These are phyloP conservation scores for Silene coronaria DNA, from an alignment of 179 eudicot genomes.

Conservation along the genomic window DNA sequence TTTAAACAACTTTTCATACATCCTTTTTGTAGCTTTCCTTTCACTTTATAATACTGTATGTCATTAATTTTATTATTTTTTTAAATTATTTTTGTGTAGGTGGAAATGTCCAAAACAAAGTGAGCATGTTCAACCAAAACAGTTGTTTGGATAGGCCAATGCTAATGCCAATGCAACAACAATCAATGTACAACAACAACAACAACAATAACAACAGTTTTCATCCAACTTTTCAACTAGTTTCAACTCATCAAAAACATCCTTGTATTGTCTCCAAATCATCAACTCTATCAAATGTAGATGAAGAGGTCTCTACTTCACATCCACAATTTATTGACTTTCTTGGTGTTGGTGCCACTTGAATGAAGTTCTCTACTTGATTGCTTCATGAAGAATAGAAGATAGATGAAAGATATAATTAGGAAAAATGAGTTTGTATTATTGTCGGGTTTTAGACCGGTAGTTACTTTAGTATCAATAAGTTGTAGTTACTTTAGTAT, in stretches of 20 bases:
- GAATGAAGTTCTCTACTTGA: constrained; percentile 18
- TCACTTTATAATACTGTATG: background rate
- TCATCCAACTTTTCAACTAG: constrained; percentile 15
- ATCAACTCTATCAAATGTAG: constrained; percentile 25
- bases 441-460: too few relatives aligned
- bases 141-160: constrained; percentile 52
- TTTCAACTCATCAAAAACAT: constrained; percentile 21
- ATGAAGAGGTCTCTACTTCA: constrained; percentile 21
- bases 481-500: too few relatives aligned
- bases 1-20: background rate
- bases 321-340: constrained; percentile 68
- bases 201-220: constrained; percentile 3
- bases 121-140: constrained; percentile 36
- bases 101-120: constrained; percentile 32
- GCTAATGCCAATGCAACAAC: constrained; percentile 11
- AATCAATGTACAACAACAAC: constrained; percentile 18
- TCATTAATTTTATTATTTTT: background rate
- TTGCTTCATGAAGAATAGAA: too few relatives aligned
- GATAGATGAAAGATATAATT: too few relatives aligned
- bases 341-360: constrained; percentile 77
- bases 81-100: constrained; percentile 30
- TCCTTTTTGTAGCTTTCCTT: background rate
- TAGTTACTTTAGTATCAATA: too few relatives aligned
- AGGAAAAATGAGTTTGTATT: too few relatives aligned
- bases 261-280: constrained; percentile 28